Conservation (phyloP, 129 eudicot genomes). For the Apium graveolens region DNA sequence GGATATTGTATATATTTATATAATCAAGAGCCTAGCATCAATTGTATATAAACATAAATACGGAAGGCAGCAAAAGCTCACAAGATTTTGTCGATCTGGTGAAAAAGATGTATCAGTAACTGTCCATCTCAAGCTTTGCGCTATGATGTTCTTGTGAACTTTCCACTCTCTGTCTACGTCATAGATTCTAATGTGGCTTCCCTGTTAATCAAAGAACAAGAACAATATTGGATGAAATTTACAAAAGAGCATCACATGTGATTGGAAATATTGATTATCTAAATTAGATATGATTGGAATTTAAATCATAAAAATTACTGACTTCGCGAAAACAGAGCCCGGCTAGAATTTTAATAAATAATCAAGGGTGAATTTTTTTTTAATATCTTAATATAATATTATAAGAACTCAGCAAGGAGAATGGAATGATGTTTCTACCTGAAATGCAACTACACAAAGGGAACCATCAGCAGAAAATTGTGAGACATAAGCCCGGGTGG, state of each 20-base stretch:
- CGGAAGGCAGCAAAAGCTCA: conserved; percentile 19
- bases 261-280: background rate
- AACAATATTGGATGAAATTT: background rate
- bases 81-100: conserved; percentile 75
- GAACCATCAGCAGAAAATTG: conserved; percentile 90
- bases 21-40: background rate
- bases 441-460: conserved; percentile 85
- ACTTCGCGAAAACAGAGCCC: background rate
- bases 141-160: conserved; percentile 69
- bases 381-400: background rate
- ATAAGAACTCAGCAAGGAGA: background rate
- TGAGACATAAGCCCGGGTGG: conserved; percentile 71
- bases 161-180: conserved; percentile 86
- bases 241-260: background rate
- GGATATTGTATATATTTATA: background rate
- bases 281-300: background rate
- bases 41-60: background rate
- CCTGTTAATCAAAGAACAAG: conserved; percentile 36
- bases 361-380: background rate
- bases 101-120: conserved; percentile 91
- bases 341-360: background rate
- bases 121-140: conserved; percentile 90
- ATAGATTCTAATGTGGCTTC: conserved; percentile 79
- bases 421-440: conserved; percentile 37
- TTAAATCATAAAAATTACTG: background rate